These are phyloP conservation scores for Fusarium ambrosium DNA, from an alignment of 2,329 filamentous ascomycete species.

Conservation along the genomic window DNA sequence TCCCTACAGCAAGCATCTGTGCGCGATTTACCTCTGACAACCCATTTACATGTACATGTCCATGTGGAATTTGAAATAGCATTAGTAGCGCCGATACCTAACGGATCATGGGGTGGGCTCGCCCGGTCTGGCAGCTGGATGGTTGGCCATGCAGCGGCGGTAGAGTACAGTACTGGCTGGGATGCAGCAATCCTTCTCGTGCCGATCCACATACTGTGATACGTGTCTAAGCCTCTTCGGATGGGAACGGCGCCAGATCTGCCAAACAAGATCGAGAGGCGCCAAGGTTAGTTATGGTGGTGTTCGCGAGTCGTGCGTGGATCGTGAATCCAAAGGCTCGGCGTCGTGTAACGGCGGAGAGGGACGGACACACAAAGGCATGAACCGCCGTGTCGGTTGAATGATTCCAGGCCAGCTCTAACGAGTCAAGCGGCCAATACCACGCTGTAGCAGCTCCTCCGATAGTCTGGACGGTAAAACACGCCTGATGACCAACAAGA, in stretches of 20 bases:
- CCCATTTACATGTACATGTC: constrained; percentile 2
- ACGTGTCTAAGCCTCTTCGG: constrained; percentile 12
- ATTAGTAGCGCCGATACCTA: background rate
- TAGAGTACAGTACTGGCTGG: background rate
- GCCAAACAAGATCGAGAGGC: background rate
- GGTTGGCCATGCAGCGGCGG: background rate
- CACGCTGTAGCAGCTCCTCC: background rate
- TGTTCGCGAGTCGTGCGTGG: background rate
- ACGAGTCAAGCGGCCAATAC: background rate
- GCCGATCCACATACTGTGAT: constrained; percentile 9
- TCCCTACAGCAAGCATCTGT: constrained; percentile 1
- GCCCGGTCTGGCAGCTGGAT: background rate
- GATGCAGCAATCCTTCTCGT: constrained; percentile 17
- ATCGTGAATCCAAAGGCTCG: background rate
- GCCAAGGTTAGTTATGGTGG: background rate
- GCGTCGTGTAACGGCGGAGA: background rate
- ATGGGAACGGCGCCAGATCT: constrained; percentile 5
- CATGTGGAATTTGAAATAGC: constrained; percentile 2
- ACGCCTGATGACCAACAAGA: constrained; percentile 3
- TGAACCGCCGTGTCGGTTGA: background rate
- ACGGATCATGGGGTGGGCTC: background rate
- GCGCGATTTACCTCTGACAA: constrained; percentile 9
- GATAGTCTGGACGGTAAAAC: background rate
- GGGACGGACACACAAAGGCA: background rate
- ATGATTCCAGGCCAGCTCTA: background rate